These are phyloP conservation scores for Hypericum androsaemum DNA, from an alignment of 345 rosid genomes.

Conservation along the genomic window DNA sequence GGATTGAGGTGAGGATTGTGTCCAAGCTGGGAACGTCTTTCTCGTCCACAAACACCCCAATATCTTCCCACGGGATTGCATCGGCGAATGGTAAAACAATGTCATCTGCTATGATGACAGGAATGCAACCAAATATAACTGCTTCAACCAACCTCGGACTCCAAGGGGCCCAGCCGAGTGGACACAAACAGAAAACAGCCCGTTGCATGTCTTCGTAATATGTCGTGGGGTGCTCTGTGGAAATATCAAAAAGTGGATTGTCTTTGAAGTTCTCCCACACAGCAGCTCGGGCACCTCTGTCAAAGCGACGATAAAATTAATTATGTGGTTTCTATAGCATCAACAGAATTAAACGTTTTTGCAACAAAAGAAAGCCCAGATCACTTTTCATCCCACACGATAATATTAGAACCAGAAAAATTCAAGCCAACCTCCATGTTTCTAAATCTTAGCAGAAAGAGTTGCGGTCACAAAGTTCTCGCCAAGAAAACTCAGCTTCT, in stretches of 20 bases:
- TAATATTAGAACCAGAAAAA: too few relatives aligned
- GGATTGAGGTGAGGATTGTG: constrained; percentile 75
- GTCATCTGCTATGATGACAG: constrained; percentile 92
- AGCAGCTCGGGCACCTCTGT: constrained; percentile 96
- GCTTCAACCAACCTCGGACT: constrained; percentile 97
- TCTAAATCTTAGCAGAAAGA: too few relatives aligned
- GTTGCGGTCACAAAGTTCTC: too few relatives aligned
- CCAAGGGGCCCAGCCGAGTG: constrained; percentile 99
- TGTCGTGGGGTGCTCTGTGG: constrained; percentile 87
- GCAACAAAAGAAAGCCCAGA: too few relatives aligned
- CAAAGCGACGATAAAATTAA: neutral
- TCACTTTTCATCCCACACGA: too few relatives aligned
- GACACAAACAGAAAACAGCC: constrained; percentile 85
- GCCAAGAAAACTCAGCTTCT: too few relatives aligned
- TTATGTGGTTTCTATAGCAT: neutral
- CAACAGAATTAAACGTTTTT: too few relatives aligned
- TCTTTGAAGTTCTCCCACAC: constrained; percentile 97
- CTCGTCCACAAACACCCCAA: constrained; percentile 83
- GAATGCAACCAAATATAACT: constrained; percentile 96
- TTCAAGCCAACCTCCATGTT: too few relatives aligned
- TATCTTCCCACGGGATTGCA: constrained; percentile 97
- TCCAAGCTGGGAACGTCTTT: constrained; percentile 76
- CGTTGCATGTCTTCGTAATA: constrained; percentile 98
- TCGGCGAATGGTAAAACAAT: constrained; percentile 90
- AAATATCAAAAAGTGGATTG: constrained; percentile 89